phyloP scores from a whole-genome alignment of 2,329 filamentous ascomycete species.

The Xylaria sp. region DNA sequence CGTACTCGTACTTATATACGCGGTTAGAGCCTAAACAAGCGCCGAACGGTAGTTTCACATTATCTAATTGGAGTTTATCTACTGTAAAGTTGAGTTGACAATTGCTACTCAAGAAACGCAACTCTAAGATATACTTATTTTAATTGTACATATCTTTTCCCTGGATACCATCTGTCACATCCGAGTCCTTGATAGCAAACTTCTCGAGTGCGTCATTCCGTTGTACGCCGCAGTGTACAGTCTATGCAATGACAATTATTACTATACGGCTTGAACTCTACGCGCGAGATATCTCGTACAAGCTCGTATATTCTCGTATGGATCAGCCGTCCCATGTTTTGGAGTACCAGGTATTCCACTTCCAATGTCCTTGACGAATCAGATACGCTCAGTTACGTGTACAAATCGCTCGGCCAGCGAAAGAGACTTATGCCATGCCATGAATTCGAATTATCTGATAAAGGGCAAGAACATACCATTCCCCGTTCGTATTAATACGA shows the following conservation, averaged over 20 bases:
- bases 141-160: background rate
- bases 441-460: background rate
- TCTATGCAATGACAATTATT: background rate
- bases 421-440: background rate
- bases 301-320: constrained; percentile 16
- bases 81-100: background rate
- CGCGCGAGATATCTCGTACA: constrained; percentile 10
- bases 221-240: background rate
- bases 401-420: background rate
- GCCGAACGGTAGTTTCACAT: background rate
- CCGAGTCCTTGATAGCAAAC: background rate
- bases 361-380: background rate
- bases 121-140: background rate
- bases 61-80: background rate
- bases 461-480: background rate
- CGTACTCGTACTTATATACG: constrained; percentile 7
- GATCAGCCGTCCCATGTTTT: background rate
- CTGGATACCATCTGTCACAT: background rate
- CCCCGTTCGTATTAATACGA: no score
- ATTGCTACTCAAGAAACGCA: background rate
- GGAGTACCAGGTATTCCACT: background rate
- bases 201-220: background rate
- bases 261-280: background rate
- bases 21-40: background rate
- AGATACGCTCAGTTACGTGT: background rate